Percentiles rank a stretch among this genome's conserved stretches.
phyloP scores from a whole-genome alignment of 106 monocot genomes.

The Platanthera zijinensis region DNA sequence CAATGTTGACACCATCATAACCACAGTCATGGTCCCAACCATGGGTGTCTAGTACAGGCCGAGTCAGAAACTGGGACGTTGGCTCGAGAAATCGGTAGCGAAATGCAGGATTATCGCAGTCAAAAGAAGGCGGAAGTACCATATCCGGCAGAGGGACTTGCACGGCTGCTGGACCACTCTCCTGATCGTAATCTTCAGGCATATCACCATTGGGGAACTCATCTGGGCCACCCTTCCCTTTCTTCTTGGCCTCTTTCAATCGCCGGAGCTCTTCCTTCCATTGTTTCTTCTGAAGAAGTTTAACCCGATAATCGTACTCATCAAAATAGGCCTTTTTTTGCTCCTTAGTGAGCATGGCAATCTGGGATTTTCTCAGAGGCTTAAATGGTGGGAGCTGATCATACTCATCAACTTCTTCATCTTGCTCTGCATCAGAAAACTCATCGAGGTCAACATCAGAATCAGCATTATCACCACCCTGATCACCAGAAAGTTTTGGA shows the following conservation, averaged over 20 bases:
- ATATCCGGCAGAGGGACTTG: constrained; percentile 82
- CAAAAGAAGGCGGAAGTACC: constrained; percentile 90
- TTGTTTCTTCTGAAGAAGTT: constrained; percentile 92
- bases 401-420: constrained; percentile 81
- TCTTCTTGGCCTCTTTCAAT: constrained; percentile 75
- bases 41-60: constrained; percentile 77
- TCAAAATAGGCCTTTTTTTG: constrained; percentile 80
- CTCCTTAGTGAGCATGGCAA: constrained; percentile 68
- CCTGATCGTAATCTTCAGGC: constrained; percentile 66
- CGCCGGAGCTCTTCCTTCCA: constrained; percentile 81
- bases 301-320: constrained; percentile 88
- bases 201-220: constrained; percentile 33
- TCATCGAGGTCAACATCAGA: constrained; percentile 81
- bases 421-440: constrained; percentile 52
- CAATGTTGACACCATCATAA: constrained; percentile 86
- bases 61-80: constrained; percentile 57
- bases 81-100: constrained; percentile 92
- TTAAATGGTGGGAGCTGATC: constrained; percentile 86
- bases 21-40: constrained; percentile 99
- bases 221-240: constrained; percentile 26
- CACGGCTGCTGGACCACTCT: constrained; percentile 65
- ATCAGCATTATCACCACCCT: constrained; percentile 55
- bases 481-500: constrained; percentile 65
- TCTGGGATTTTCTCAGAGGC: constrained; percentile 69
- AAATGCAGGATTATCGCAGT: constrained; percentile 59